phyloP scores from a whole-genome alignment of 805 yeast species.

The Vanderwaltozyma verrucispora region DNA sequence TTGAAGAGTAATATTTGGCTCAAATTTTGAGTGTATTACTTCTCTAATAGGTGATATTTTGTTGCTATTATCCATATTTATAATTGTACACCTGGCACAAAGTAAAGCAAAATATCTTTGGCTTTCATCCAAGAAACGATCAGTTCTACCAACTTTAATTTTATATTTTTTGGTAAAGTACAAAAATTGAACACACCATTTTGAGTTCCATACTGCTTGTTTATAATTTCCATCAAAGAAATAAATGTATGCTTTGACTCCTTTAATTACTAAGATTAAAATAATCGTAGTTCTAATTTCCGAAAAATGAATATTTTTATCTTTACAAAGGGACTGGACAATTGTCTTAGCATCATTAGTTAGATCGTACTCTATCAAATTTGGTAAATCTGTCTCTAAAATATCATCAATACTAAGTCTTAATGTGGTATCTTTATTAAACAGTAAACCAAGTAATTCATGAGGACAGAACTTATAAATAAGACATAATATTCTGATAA shows the following conservation, averaged over 20 bases:
- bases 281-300: conserved; percentile 1
- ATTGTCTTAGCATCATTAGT: conserved; percentile 13
- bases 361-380: conserved; percentile 15
- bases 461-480: not conserved
- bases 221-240: conserved; percentile 8
- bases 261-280: conserved; percentile 3
- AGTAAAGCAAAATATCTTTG: conserved; percentile 9
- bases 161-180: conserved; percentile 6
- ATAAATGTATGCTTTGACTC: conserved; percentile 5
- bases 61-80: conserved; percentile 3
- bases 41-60: not conserved
- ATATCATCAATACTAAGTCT: conserved; percentile 29
- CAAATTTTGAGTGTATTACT: conserved; percentile 1
- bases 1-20: conserved; percentile 7
- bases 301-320: not conserved
- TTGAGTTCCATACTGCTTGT: conserved; percentile 10
- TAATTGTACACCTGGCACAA: conserved; percentile 9
- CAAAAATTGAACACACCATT: conserved; percentile 17
- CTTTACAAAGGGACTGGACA: conserved; percentile 8
- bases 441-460: conserved; percentile 48
- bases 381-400: conserved; percentile 7
- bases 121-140: conserved; percentile 4
- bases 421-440: conserved; percentile 75
- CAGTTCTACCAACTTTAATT: not conserved
- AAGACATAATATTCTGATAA: not conserved